Evolutionary conservation across 2,329 filamentous ascomycete species (phyloP).

Genomic region (Sclerotinia trifoliorum): DNA sequence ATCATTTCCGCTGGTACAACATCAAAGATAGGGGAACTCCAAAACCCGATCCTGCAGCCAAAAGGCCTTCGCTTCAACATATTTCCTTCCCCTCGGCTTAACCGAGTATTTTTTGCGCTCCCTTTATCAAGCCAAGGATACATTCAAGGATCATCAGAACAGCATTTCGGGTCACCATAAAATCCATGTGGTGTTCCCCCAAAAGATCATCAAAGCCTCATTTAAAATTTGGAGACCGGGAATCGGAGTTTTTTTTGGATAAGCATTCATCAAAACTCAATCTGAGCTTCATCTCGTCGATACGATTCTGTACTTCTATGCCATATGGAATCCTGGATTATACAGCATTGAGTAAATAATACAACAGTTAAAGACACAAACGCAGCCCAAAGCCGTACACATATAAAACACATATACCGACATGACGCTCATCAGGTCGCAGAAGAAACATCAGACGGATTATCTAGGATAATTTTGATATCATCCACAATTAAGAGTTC

Average conservation of each 20-base stretch:
- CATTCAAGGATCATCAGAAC: neutral
- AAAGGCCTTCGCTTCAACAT: too few relatives aligned
- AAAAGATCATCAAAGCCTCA: slow-evolving; percentile 7
- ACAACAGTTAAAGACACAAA: neutral
- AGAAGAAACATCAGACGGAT: neutral
- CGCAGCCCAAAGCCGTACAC: neutral
- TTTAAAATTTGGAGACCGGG: neutral
- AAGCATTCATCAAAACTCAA: neutral
- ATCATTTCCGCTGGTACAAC: neutral
- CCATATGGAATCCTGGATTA: neutral
- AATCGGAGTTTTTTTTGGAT: neutral
- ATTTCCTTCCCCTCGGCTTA: neutral
- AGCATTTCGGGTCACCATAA: neutral
- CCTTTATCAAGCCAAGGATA: neutral
- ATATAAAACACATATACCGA: neutral
- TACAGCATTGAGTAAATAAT: neutral
- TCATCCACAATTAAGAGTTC: neutral
- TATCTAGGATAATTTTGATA: neutral
- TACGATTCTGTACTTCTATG: neutral
- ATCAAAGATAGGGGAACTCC: neutral
- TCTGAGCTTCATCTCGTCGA: neutral
- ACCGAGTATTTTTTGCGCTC: neutral
- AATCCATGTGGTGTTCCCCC: slow-evolving; percentile 6
- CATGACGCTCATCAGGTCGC: neutral
- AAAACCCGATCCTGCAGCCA: neutral